phyloP scores from a whole-genome alignment of 2,329 filamentous ascomycete genomes.

The Aspergillus terreus region DNA sequence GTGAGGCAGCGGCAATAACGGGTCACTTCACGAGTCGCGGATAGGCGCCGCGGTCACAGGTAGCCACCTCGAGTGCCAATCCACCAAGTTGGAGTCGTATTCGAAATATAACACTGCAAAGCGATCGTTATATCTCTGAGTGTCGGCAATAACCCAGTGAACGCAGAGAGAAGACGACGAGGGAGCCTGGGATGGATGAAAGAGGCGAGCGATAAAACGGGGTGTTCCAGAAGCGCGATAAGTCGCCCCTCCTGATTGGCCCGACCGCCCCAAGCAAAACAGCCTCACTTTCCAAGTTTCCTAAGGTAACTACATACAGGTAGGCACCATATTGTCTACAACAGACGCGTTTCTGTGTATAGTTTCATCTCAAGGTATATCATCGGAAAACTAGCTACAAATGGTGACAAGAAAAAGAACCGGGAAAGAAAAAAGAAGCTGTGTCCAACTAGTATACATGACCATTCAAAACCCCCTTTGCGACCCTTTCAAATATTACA shows the following conservation, averaged over 20 bases:
- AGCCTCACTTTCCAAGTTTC: background rate
- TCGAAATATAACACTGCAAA: background rate
- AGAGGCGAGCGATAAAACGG: background rate
- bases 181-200: background rate
- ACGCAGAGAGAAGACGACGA: background rate
- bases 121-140: too few relatives aligned
- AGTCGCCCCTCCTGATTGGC: constrained; percentile 12
- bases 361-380: background rate
- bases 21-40: constrained; percentile 15
- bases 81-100: background rate
- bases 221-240: constrained; percentile 5
- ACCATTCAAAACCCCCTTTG: background rate
- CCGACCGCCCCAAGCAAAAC: background rate
- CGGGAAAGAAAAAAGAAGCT: background rate
- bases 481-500: background rate
- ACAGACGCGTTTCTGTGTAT: background rate
- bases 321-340: too few relatives aligned
- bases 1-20: constrained; percentile 3
- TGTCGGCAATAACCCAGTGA: background rate
- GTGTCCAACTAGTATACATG: background rate
- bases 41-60: constrained; percentile 14
- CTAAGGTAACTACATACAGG: too few relatives aligned
- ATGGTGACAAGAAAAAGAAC: background rate
- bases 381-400: background rate
- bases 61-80: too few relatives aligned